phyloP scores from a whole-genome alignment of 2,329 filamentous ascomycete genomes.

The Fusarium veterinarium region DNA sequence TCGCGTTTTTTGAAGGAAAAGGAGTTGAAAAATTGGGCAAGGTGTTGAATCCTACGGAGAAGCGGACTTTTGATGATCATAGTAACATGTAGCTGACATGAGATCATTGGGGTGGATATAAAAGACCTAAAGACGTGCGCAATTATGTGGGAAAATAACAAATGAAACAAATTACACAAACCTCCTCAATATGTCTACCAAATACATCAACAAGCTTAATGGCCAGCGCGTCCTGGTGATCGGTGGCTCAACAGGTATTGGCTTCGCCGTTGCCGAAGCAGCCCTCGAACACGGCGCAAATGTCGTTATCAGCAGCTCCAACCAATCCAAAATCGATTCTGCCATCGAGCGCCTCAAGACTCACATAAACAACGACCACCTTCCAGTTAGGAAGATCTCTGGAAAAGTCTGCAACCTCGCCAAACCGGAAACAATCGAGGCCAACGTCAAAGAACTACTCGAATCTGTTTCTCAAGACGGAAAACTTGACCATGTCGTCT shows the following conservation, averaged over 20 bases:
- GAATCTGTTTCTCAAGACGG: not conserved
- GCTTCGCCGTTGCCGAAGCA: not conserved
- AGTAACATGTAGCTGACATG: rapidly evolving
- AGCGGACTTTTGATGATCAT: not conserved
- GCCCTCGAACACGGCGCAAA: not conserved
- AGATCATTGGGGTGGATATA: not conserved
- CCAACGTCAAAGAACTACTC: not conserved
- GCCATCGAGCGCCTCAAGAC: not conserved
- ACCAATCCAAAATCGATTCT: not conserved
- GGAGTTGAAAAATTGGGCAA: rapidly evolving
- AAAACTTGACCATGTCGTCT: not conserved
- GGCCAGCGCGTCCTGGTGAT: not conserved
- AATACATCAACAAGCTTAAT: not conserved
- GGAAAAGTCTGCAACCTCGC: not conserved
- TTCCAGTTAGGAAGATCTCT: not conserved
- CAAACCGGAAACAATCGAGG: not conserved
- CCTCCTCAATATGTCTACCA: not conserved
- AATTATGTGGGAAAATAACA: rapidly evolving
- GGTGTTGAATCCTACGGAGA: not conserved
- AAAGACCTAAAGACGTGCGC: rapidly evolving
- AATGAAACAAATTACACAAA: rapidly evolving
- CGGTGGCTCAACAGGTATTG: not conserved
- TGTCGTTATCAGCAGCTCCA: not conserved
- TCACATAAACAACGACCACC: rapidly evolving
- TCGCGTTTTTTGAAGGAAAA: not conserved